Base-by-base conservation (phyloP, 768 basidiomycete genomes). In the Pisolithus sp. region DNA sequence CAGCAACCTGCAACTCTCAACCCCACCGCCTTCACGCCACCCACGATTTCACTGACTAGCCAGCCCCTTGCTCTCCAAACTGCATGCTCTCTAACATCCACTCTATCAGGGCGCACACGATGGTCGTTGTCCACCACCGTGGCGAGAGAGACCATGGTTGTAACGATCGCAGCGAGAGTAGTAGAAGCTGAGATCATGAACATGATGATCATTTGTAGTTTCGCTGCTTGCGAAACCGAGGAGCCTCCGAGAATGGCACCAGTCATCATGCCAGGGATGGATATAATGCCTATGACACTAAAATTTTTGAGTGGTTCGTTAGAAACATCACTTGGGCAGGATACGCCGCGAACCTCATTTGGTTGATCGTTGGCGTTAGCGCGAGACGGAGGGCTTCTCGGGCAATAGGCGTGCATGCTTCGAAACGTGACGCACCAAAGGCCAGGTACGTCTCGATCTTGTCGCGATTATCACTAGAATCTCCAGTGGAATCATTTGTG, bases 211-310 rank as follows among this genome's bases (percentile, higher is more conserved):
- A 93, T 93, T 59, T 93, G 93, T 15, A 93, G 71, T 48, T 83
- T 81, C 2, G 89, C 89, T 0, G 92, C 93, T 67, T 91, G 89
- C 18, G 89, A 77, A 39, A 93, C 87, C 28, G 85, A 83, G 10
- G 87, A 80, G 0, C 91, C 92, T 12, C 89, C 93, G 12, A 93
- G 81, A 54, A 94, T 85, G 5, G 92, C 89, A 57, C 92, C 92
- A 0, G 88, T 90, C 88, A 93, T 91, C 89, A 90, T 92, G 1
- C 90, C 89, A 1, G 86, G 86, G 50, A 87, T 89, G n/a, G 85
- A 71, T 50, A 88, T 86, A 51, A 86, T 83, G 6, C 86, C 85
- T 7, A 86, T 72, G 43, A 89, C 83, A 60, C 86, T 89, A 51
- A 17, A 18, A 30, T 34, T 9, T n/a, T 18, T 30, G 30, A 10